A percentile compares a stretch with the other conserved stretches of the same genome.
Evolutionary conservation across 208 protist species (phyloP).

Genomic region (Crithidia acanthocephali): DNA sequence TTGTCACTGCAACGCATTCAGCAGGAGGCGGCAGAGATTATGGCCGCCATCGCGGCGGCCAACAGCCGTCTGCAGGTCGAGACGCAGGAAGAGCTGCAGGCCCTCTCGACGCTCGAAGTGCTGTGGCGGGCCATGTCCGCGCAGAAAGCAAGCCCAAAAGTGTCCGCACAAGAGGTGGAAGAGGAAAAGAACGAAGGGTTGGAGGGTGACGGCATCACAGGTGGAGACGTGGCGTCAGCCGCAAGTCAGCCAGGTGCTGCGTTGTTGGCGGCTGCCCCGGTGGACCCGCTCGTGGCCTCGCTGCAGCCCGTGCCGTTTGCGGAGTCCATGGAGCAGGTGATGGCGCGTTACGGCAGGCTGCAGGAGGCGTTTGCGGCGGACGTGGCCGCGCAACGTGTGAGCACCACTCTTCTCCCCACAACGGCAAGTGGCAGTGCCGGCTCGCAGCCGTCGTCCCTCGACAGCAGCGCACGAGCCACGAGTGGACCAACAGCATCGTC

Average conservation of each 20-base stretch:
- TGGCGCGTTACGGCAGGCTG: conserved; percentile 23
- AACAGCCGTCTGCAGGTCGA: conserved; percentile 46
- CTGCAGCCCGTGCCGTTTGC: conserved; percentile 21
- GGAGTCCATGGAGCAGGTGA: conserved; percentile 23
- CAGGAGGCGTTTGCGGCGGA: conserved; percentile 31
- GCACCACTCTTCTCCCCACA: not conserved
- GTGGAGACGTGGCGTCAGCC: too few relatives aligned
- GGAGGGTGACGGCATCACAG: too few relatives aligned
- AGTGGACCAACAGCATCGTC: not conserved
- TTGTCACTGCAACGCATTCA: conserved; percentile 55
- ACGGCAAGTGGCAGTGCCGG: not conserved
- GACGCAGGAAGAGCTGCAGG: conserved; percentile 44
- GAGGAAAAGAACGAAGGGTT: not conserved
- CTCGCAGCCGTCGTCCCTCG: conserved; percentile 11
- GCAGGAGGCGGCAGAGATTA: conserved; percentile 43
- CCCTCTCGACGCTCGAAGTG: conserved; percentile 29
- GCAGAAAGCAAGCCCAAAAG: conserved; percentile 8
- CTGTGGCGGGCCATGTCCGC: conserved; percentile 34
- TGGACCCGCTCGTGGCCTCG: not conserved
- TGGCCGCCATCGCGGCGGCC: conserved; percentile 41
- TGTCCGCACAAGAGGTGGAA: not conserved
- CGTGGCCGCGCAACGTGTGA: conserved; percentile 22
- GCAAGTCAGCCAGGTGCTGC: too few relatives aligned
- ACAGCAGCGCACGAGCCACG: conserved; percentile 7
- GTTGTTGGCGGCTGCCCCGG: not conserved